Evolutionary conservation across 345 rosid genomes (phyloP).

Genomic region (Noccaea bulbosa): DNA sequence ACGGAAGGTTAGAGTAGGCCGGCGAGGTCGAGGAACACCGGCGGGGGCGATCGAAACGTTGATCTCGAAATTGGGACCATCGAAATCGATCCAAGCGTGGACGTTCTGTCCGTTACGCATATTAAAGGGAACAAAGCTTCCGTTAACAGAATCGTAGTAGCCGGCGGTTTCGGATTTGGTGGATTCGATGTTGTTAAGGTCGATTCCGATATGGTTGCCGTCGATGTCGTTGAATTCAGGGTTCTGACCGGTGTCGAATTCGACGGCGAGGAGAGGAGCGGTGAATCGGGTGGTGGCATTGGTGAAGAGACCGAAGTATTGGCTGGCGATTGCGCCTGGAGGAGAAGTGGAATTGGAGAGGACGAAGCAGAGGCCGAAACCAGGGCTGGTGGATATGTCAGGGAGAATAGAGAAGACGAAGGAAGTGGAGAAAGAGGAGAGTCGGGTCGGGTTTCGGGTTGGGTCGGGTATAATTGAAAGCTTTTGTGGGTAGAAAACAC

Average conservation of each 20-base stretch:
- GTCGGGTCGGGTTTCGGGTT: conserved; percentile 47
- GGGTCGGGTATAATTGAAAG: conserved; percentile 52
- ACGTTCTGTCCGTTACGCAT: conserved; percentile 78
- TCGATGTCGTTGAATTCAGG: conserved; percentile 67
- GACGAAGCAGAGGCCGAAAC: conserved; percentile 84
- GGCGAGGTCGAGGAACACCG: conserved; percentile 61
- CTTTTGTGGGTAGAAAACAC: conserved; percentile 60
- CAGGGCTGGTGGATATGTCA: conserved; percentile 65
- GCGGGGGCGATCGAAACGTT: conserved; percentile 76
- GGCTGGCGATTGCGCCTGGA: conserved; percentile 66
- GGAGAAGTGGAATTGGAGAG: conserved; percentile 80
- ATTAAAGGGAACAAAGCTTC: conserved; percentile 54
- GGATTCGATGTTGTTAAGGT: conserved; percentile 64
- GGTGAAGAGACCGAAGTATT: conserved; percentile 77
- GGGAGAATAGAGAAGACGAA: conserved; percentile 54
- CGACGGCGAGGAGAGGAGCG: conserved; percentile 77
- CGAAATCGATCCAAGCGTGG: conserved; percentile 87
- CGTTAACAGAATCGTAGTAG: conserved; percentile 57
- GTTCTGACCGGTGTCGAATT: conserved; percentile 76
- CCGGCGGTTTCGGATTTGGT: conserved; percentile 47
- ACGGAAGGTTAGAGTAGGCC: conserved; percentile 62
- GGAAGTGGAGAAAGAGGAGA: conserved; percentile 78
- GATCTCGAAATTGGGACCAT: conserved; percentile 63
- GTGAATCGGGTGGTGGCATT: conserved; percentile 41
- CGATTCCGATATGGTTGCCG: conserved; percentile 76